Evolutionary conservation across 805 yeast species (phyloP).

Genomic region (Wickerhamomyces xylosicus): DNA sequence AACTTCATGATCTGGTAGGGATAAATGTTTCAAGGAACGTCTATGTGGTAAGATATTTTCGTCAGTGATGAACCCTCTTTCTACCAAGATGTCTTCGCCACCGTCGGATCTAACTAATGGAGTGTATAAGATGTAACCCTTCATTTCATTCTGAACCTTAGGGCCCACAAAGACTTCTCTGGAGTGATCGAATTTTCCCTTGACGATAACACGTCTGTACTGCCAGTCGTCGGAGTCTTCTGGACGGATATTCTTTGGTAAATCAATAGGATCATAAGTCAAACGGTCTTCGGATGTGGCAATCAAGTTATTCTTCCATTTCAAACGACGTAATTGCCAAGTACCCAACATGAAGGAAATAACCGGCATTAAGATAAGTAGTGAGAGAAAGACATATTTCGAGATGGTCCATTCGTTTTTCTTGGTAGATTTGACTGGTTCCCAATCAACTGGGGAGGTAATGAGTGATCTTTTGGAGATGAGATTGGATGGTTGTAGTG

Average conservation of each 20-base stretch:
- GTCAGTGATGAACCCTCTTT: conserved; percentile 87
- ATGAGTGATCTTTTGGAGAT: conserved; percentile 27
- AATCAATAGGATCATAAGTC: conserved; percentile 57
- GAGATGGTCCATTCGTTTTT: conserved; percentile 21
- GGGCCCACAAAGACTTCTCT: conserved; percentile 93
- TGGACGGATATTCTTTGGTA: conserved; percentile 60
- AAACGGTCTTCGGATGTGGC: conserved; percentile 76
- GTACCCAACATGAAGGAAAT: conserved; percentile 79
- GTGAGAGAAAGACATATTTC: conserved; percentile 23
- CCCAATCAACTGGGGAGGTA: conserved; percentile 77
- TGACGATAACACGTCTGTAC: conserved; percentile 66
- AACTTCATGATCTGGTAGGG: conserved; percentile 55
- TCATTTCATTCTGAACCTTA: conserved; percentile 55
- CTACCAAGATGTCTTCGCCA: conserved; percentile 69
- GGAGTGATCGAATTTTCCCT: conserved; percentile 72
- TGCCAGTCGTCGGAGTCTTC: conserved; percentile 66
- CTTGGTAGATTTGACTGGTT: conserved; percentile 49
- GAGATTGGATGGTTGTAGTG: background rate
- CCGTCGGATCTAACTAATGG: conserved; percentile 72
- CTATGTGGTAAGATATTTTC: conserved; percentile 47
- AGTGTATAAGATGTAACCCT: conserved; percentile 73
- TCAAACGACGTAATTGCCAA: conserved; percentile 82
- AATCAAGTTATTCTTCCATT: conserved; percentile 82
- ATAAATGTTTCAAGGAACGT: conserved; percentile 53
- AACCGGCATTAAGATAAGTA: conserved; percentile 67